These are phyloP conservation scores for Alternaria sp. DNA, from an alignment of 2,329 filamentous ascomycete species.

Conservation along the genomic window DNA sequence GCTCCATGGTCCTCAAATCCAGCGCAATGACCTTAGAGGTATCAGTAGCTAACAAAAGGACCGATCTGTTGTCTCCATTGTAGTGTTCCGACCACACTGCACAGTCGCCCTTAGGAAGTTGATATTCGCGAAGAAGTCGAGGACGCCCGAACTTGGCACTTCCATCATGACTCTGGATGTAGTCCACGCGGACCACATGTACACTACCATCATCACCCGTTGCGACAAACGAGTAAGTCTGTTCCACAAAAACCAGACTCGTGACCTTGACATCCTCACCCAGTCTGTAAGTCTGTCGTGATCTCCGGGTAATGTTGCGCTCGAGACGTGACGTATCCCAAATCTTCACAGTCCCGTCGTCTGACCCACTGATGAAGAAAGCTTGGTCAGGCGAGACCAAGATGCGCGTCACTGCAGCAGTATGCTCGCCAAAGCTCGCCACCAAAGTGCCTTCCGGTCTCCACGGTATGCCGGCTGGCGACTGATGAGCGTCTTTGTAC, in stretches of 20 bases:
- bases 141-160: slow-evolving; percentile 77
- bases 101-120: slow-evolving; percentile 74
- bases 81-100: slow-evolving; percentile 94
- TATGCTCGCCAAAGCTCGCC: slow-evolving; percentile 88
- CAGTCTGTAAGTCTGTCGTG: slow-evolving; percentile 84
- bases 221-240: slow-evolving; percentile 91
- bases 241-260: slow-evolving; percentile 87
- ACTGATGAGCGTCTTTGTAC: slow-evolving; percentile 60
- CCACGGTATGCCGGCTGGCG: slow-evolving; percentile 69
- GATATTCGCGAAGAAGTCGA: slow-evolving; percentile 73
- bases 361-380: slow-evolving; percentile 93
- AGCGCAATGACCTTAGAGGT: slow-evolving; percentile 82
- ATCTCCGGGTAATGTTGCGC: slow-evolving; percentile 86
- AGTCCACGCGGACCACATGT: slow-evolving; percentile 79
- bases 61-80: slow-evolving; percentile 79
- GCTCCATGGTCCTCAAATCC: slow-evolving; percentile 84
- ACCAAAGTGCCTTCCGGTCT: slow-evolving; percentile 83
- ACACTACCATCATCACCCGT: slow-evolving; percentile 90
- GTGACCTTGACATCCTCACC: slow-evolving; percentile 74
- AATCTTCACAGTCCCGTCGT: slow-evolving; percentile 88
- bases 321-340: slow-evolving; percentile 93
- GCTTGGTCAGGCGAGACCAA: slow-evolving; percentile 85
- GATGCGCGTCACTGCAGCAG: slow-evolving; percentile 79
- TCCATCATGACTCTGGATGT: slow-evolving; percentile 62
- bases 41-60: slow-evolving; percentile 85